phyloP scores from a whole-genome alignment of 306 rosid species.

The Prosopis cineraria region DNA sequence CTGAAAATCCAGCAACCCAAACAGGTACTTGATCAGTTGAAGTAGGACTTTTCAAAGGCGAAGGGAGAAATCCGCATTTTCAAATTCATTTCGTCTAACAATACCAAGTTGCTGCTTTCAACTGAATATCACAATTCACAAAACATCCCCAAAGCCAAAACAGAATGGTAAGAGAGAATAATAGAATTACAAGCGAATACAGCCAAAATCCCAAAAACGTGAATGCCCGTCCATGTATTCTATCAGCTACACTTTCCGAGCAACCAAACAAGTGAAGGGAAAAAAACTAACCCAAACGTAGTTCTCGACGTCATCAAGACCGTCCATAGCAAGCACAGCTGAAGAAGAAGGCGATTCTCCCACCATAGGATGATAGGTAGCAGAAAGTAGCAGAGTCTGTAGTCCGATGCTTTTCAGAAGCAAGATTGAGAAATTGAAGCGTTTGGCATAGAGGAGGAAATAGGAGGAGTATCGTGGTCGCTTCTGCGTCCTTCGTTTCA shows the following conservation, averaged over 20 bases:
- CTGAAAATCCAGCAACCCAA: not conserved
- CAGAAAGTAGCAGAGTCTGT: not conserved
- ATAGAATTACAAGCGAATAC: not conserved
- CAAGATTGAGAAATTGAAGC: not conserved
- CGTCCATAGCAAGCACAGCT: slow-evolving; percentile 28
- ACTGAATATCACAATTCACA: not conserved
- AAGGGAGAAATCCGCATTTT: not conserved
- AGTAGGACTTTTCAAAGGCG: not conserved
- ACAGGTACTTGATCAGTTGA: not conserved
- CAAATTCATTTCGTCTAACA: not conserved
- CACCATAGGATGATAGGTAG: slow-evolving; percentile 42
- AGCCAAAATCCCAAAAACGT: not conserved
- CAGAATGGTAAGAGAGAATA: not conserved
- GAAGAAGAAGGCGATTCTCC: slow-evolving; percentile 28
- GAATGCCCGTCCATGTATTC: not conserved
- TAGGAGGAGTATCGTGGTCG: slow-evolving; percentile 43
- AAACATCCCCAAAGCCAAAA: not conserved
- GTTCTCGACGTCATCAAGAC: slow-evolving; percentile 57
- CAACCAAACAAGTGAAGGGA: not conserved
- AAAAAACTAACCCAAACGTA: slow-evolving; percentile 50
- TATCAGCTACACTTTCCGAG: slow-evolving; percentile 6
- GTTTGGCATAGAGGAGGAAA: not conserved
- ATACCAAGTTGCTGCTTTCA: not conserved
- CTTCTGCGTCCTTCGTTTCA: slow-evolving; percentile 50
- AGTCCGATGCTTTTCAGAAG: not conserved